Evolutionary conservation across 208 protist genomes (phyloP).

Genomic region (Polymyxa betae): DNA sequence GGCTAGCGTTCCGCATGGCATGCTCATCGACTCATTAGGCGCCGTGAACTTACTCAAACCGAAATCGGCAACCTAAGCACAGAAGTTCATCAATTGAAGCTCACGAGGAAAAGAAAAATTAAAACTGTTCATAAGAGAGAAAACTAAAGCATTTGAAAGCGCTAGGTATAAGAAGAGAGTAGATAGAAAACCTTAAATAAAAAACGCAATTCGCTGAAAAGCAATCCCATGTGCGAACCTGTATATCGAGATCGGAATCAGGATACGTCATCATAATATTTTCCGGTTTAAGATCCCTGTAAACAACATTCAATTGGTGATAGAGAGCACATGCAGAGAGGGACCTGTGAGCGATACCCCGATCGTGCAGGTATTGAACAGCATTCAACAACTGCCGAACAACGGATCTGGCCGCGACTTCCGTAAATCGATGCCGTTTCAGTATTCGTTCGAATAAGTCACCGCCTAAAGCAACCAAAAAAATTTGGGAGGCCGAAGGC

Average conservation of each 20-base stretch:
- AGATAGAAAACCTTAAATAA: too few relatives aligned
- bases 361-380: background rate
- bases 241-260: conserved; percentile 52
- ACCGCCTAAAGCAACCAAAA: conserved; percentile 19
- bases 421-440: background rate
- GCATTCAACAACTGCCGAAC: background rate
- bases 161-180: too few relatives aligned
- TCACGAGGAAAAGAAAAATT: too few relatives aligned
- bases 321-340: conserved; percentile 14
- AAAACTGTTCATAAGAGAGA: too few relatives aligned
- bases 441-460: conserved; percentile 56
- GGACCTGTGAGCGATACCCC: background rate
- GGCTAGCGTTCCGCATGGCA: conserved; percentile 58
- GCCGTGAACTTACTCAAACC: conserved; percentile 39
- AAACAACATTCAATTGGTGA: conserved; percentile 43
- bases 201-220: background rate
- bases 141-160: too few relatives aligned
- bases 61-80: background rate
- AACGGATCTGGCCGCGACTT: background rate
- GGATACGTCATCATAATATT: conserved; percentile 55
- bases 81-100: too few relatives aligned
- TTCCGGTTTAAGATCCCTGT: conserved; percentile 62
- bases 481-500: background rate
- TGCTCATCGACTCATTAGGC: conserved; percentile 47
- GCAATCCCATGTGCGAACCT: background rate